Evolutionary conservation across 2,329 filamentous ascomycete species (phyloP), one percentile per base, ranked within the genome.

Genomic region (Cladosporium austrohemisphaericum): DNA sequence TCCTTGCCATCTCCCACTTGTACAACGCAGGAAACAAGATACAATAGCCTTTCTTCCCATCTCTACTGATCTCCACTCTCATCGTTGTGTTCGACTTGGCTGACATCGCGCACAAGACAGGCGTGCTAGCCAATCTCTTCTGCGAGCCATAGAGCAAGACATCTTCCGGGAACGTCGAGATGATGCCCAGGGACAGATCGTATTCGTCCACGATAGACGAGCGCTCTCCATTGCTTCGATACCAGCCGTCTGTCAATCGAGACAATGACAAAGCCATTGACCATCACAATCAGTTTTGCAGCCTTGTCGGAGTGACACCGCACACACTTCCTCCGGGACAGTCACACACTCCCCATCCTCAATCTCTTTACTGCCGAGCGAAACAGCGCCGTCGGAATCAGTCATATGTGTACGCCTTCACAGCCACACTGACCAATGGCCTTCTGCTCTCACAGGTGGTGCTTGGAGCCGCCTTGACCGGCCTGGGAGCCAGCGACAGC

Each of bases 391-490:
- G 65, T 19, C 55, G 58, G 31, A 49, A 55, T 5, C 67, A 70
- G 49, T 64, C 57, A 45, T 44, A 52, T 8, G 68, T 63, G 4
- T 70, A 70, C 46, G 41, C 62, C 8, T 61, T 70, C 52, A 68
- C 67, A 8, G 66, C 67, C 3, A 60, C 62, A 1, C 52, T 70
- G 3, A 65, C 62, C 19, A 71, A 70, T 49, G 64, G 63, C 1
- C 56, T 70, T 7, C 58, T 71, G 3, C 60, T 71, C 0, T 60
- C 64, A 0, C 68, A 71, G 49, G 63, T 71, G n/a, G 65, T 70
- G 3, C 62, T 71, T 10, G 68, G 67, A 8, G 68, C 68, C 4
- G 62, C 68, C 0, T 55, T 71, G n/a, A 71, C 68, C 0, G 69
- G 59, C 1, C 60, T 71, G 4, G 69, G 67, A 4, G 69, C 68